Evolutionary conservation across 75 land plant genomes (phyloP).

Genomic region (Pseudotsuga menziesii): DNA sequence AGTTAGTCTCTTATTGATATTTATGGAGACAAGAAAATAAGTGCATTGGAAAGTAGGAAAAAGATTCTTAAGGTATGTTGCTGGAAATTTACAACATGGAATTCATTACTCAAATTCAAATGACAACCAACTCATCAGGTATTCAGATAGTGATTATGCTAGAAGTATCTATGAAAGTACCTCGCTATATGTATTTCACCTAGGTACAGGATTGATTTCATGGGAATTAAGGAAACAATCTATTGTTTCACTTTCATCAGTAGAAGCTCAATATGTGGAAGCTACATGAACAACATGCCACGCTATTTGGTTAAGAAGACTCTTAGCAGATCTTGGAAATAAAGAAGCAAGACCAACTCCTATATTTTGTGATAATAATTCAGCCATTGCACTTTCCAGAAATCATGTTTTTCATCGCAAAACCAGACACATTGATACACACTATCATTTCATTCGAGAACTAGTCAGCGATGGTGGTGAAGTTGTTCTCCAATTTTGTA

Average conservation of each 20-base stretch:
- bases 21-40: slow-evolving; percentile 9
- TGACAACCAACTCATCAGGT: not conserved
- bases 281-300: slow-evolving; percentile 17
- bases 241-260: slow-evolving; percentile 14
- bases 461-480: too few relatives aligned
- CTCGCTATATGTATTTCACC: slow-evolving; percentile 14
- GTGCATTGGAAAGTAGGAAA: slow-evolving; percentile 14
- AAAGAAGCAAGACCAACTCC: not conserved
- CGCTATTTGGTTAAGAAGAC: slow-evolving; percentile 26
- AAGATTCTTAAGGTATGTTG: slow-evolving; percentile 14
- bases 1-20: not conserved
- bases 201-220: slow-evolving; percentile 16
- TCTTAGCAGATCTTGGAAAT: slow-evolving; percentile 8
- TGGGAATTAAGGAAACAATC: slow-evolving; percentile 22
- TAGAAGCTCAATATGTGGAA: slow-evolving; percentile 21
- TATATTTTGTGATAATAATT: slow-evolving; percentile 26
- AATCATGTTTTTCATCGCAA: slow-evolving; percentile 22
- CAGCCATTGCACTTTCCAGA: slow-evolving; percentile 22
- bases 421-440: not conserved
- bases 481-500: too few relatives aligned
- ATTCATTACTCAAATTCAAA: not conserved
- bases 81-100: not conserved
- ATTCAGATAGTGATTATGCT: slow-evolving; percentile 27
- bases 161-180: slow-evolving; percentile 14
- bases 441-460: not conserved